A percentile compares a stretch with the other conserved stretches of the same genome.
phyloP scores from a whole-genome alignment of 306 rosid species.

The Malus orientalis region DNA sequence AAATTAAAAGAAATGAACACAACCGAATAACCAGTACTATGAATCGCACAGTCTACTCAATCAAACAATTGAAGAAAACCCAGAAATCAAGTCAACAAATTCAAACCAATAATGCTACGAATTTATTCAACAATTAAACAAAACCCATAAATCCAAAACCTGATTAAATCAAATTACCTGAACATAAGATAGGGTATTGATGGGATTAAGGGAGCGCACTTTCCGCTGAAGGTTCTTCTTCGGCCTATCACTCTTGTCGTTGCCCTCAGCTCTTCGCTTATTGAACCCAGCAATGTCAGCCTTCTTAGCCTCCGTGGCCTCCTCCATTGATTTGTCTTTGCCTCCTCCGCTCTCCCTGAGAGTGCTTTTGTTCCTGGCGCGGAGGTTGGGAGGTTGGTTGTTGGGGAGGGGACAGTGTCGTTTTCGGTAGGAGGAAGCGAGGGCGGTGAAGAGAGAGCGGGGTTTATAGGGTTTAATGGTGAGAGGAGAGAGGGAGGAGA shows the following conservation, averaged over 20 bases:
- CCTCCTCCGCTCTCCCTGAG: conserved; percentile 1
- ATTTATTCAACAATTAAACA: neutral
- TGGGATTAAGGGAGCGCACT: conserved; percentile 58
- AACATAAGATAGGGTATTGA: conserved; percentile 59
- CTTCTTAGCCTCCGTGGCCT: conserved; percentile 24
- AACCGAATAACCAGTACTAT: neutral
- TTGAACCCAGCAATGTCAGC: conserved; percentile 38
- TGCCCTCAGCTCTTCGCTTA: conserved; percentile 72
- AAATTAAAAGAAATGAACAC: neutral
- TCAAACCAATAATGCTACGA: neutral
- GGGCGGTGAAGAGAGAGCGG: conserved; percentile 31
- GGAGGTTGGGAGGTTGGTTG: conserved; percentile 12
- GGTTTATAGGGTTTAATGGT: neutral
- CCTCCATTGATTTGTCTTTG: conserved; percentile 31
- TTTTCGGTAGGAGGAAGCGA: conserved; percentile 29
- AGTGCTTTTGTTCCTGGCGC: conserved; percentile 28
- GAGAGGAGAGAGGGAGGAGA: conserved; percentile 18
- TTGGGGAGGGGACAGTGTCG: conserved; percentile 33
- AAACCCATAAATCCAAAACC: neutral
- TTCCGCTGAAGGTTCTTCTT: conserved; percentile 51
- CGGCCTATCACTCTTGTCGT: conserved; percentile 38
- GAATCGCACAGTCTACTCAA: neutral
- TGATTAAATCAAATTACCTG: conserved; percentile 34
- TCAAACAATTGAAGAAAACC: neutral
- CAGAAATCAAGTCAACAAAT: neutral